phyloP scores from a whole-genome alignment of 1,284 basidiomycete genomes.

The Ceratobasidium sp. region DNA sequence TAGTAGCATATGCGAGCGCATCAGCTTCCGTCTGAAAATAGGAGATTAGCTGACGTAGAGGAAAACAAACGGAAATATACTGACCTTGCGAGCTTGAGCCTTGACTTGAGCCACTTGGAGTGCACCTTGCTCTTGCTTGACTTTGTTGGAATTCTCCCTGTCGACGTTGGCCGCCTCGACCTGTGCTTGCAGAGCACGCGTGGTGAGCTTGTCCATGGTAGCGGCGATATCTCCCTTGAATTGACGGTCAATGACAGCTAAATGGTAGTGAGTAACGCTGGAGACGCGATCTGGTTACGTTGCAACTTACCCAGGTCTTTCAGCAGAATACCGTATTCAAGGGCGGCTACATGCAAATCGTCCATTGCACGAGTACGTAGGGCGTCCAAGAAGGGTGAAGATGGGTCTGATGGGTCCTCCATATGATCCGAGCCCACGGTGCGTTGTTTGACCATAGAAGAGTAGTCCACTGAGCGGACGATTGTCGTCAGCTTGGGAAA shows the following conservation, averaged over 20 bases:
- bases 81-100: conserved; percentile 67
- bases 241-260: conserved; percentile 80
- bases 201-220: conserved; percentile 84
- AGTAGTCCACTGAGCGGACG: conserved; percentile 56
- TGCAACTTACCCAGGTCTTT: conserved; percentile 72
- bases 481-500: conserved; percentile 11
- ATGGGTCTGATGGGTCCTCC: conserved; percentile 65
- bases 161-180: conserved; percentile 86
- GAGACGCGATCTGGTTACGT: conserved; percentile 6
- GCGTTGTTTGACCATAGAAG: conserved; percentile 76
- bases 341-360: conserved; percentile 75
- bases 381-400: conserved; percentile 78
- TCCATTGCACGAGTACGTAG: conserved; percentile 82
- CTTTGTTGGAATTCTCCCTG: conserved; percentile 81
- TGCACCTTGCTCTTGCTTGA: conserved; percentile 80
- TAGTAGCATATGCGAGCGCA: conserved; percentile 71
- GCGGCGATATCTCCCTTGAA: conserved; percentile 82
- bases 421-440: conserved; percentile 73
- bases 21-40: conserved; percentile 67
- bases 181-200: conserved; percentile 79
- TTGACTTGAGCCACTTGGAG: conserved; percentile 77
- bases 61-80: conserved; percentile 30
- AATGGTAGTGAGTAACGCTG: background rate
- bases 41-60: background rate
- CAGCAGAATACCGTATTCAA: conserved; percentile 79